Conservation (phyloP, 192 early-diverging fungal genomes). For the Hyaloraphidium curvatum region DNA sequence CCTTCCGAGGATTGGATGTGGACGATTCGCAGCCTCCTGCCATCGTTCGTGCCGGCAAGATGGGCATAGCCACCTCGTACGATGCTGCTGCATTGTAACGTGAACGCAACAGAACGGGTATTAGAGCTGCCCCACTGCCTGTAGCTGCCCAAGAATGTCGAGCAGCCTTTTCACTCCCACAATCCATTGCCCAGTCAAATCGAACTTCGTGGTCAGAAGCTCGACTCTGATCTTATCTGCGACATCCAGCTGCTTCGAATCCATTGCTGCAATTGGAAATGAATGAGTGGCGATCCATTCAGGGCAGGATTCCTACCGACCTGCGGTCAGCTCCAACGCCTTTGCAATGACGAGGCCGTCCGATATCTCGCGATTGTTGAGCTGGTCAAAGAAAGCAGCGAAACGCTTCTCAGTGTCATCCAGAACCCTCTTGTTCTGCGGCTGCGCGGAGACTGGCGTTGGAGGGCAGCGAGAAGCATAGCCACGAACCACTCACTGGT, state of each 20-base stretch:
- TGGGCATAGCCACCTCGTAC: not conserved
- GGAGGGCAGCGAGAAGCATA: not conserved
- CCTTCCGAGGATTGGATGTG: no score
- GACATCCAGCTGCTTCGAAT: conserved; percentile 25
- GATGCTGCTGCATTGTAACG: not conserved
- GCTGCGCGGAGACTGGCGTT: conserved; percentile 12
- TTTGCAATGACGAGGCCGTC: conserved; percentile 30
- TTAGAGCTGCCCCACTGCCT: not conserved
- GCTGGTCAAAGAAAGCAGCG: conserved; percentile 56
- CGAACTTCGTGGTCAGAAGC: conserved; percentile 45
- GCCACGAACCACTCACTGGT: not conserved
- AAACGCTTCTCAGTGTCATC: conserved; percentile 77
- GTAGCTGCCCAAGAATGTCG: conserved; percentile 18
- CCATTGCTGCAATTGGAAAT: conserved; percentile 16
- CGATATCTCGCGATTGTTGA: conserved; percentile 61
- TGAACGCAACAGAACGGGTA: not conserved
- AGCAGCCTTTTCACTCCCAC: conserved; percentile 51
- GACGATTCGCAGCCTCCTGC: not conserved
- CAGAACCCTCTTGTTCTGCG: conserved; percentile 48
- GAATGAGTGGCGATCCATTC: conserved; percentile 4
- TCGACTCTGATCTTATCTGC: conserved; percentile 43
- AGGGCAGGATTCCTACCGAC: conserved; percentile 12
- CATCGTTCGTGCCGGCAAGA: not conserved
- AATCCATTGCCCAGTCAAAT: conserved; percentile 40
- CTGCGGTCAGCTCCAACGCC: conserved; percentile 42